Conservation (phyloP, 2,329 filamentous ascomycete genomes). For the Phaeoacremonium minimum region DNA sequence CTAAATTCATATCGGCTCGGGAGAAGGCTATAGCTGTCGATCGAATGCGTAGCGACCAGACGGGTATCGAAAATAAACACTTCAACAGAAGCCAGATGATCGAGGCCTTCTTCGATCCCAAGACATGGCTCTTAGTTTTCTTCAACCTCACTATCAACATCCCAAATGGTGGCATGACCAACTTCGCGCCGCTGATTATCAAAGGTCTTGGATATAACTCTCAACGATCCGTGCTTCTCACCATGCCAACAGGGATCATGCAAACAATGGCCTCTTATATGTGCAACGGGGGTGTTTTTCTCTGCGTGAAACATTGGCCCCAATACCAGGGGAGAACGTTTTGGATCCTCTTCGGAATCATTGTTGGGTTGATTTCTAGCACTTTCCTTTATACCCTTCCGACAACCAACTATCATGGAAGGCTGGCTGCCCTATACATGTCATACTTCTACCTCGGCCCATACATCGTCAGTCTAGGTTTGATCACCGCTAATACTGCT, state of each 20-base stretch:
- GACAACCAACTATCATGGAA: slow-evolving; percentile 14
- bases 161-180: slow-evolving; percentile 13
- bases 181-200: slow-evolving; percentile 12
- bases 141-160: slow-evolving; percentile 12
- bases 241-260: slow-evolving; percentile 9
- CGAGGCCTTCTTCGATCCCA: slow-evolving; percentile 11
- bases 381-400: slow-evolving; percentile 17
- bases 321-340: slow-evolving; percentile 21
- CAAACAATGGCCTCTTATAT: slow-evolving; percentile 1
- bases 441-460: slow-evolving; percentile 18
- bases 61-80: slow-evolving; percentile 25
- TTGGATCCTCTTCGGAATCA: not conserved
- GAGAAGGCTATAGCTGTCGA: slow-evolving; percentile 44
- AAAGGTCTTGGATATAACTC: slow-evolving; percentile 10
- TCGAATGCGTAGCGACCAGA: slow-evolving; percentile 33
- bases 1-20: slow-evolving; percentile 38
- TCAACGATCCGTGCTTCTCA: slow-evolving; percentile 6
- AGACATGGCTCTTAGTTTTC: slow-evolving; percentile 17
- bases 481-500: slow-evolving; percentile 23
- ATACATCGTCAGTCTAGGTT: slow-evolving; percentile 9
- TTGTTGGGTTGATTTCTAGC: slow-evolving; percentile 2
- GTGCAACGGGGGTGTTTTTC: slow-evolving; percentile 16
- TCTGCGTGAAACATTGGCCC: slow-evolving; percentile 44
- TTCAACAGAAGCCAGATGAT: slow-evolving; percentile 11
- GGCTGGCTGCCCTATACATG: slow-evolving; percentile 9